A percentile compares a stretch with the other conserved stretches of the same genome.
These are phyloP conservation scores for Asterophora lycoperdoides DNA, from an alignment of 768 basidiomycete species.

Conservation along the genomic window DNA sequence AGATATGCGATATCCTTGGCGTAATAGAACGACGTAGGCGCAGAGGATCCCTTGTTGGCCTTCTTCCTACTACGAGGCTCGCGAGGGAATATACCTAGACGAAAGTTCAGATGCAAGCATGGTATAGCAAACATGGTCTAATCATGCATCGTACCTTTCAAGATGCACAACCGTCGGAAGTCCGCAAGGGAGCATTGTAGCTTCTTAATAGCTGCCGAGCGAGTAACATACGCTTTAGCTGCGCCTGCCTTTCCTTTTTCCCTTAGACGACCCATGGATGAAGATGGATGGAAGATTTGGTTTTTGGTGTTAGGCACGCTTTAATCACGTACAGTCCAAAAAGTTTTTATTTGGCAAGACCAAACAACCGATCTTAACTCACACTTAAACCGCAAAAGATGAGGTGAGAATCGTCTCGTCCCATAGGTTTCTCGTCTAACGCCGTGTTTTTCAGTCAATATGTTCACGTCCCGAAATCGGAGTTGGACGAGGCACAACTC, in stretches of 20 bases:
- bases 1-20: conserved; percentile 97
- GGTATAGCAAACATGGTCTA: too few relatives aligned
- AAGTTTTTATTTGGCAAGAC: conserved; percentile 32
- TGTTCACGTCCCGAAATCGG: conserved; percentile 93
- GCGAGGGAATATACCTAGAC: conserved; percentile 90
- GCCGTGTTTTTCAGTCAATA: conserved; percentile 67
- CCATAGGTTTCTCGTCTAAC: neutral
- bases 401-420: conserved; percentile 29
- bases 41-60: conserved; percentile 97
- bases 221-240: conserved; percentile 87
- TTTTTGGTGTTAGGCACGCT: conserved; percentile 1
- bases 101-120: conserved; percentile 7
- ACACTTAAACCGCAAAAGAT: conserved; percentile 20
- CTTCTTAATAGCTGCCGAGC: conserved; percentile 89
- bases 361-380: conserved; percentile 26
- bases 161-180: conserved; percentile 92
- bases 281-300: too few relatives aligned
- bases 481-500: conserved; percentile 95
- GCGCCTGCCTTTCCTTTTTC: conserved; percentile 89
- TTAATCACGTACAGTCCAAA: conserved; percentile 12
- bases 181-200: conserved; percentile 95
- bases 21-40: conserved; percentile 97
- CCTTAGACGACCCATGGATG: conserved; percentile 67
- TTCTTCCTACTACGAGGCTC: conserved; percentile 89
- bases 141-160: conserved; percentile 68